These are phyloP conservation scores for Myxozyma nipponensis DNA, from an alignment of 805 yeast species.

Conservation along the genomic window DNA sequence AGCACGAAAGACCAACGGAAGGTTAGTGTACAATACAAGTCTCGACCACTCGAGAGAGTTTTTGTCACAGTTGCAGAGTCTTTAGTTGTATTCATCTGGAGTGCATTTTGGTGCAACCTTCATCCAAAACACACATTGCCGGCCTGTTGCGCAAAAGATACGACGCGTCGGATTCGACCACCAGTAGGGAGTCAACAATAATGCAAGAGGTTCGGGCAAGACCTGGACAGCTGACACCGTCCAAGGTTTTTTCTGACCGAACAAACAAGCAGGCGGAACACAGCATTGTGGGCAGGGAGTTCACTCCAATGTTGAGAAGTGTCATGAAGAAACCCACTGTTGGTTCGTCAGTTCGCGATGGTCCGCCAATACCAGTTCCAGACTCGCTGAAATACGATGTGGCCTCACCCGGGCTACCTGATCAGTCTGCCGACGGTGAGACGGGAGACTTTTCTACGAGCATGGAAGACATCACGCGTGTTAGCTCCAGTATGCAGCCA, in stretches of 20 bases:
- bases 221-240: too few relatives aligned
- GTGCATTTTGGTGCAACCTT: too few relatives aligned
- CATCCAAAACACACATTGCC: too few relatives aligned
- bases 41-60: too few relatives aligned
- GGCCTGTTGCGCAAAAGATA: too few relatives aligned
- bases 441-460: conserved; percentile 9
- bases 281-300: conserved; percentile 10
- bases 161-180: too few relatives aligned
- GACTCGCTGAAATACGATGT: neutral
- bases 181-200: too few relatives aligned
- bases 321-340: conserved; percentile 7
- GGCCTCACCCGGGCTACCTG: conserved; percentile 22
- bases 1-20: too few relatives aligned
- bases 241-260: neutral
- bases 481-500: conserved; percentile 9
- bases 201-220: too few relatives aligned
- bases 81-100: too few relatives aligned
- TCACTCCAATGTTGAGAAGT: conserved; percentile 23
- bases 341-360: neutral
- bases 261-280: conserved; percentile 4
- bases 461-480: conserved; percentile 25
- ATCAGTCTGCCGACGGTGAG: neutral
- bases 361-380: conserved; percentile 6
- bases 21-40: too few relatives aligned
- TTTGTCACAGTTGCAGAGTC: too few relatives aligned